Base-by-base conservation (phyloP, 2,329 filamentous ascomycete species). In the Pyrenophora graminea region DNA sequence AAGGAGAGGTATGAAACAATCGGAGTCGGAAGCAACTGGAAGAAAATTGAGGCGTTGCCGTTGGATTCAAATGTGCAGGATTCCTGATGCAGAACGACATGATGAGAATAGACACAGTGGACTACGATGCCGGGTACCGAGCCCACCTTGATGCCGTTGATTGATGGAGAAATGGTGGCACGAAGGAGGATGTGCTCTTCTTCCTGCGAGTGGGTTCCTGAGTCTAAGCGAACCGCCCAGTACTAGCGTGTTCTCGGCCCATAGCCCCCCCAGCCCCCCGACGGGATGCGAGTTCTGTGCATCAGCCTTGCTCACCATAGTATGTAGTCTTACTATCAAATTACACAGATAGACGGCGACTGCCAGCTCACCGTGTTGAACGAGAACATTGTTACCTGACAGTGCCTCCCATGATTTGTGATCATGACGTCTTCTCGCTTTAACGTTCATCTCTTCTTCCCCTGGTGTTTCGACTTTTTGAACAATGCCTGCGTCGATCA, bases 401-500 rank as follows among this genome's bases (percentile, higher is more conserved):
- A 13, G 34, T 13, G 18, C 7, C n/a, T 12, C 17, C n/a, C 45
- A 36, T 15, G 43, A 10, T 19, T n/a, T 23, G n/a, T 6, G 25
- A 3, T 33, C 21, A 40, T 41, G 38, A 47, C 27, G 38, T 42
- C 10, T 31, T 10, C 19, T 13, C 21, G 34, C 17, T 21, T 17
- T n/a, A 19, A 31, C 7, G 18, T 39, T 33, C 23, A 36, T 42
- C 23, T 42, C 42, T 34, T 23, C 15, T 18, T 51, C 41, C 54
- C 53, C 32, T 51, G 46, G 47, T 45, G 56, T 60, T 58, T 60
- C 61, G 49, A 44, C 31, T 51, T 36, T 36, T 15, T 10, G 12
- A 38, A 38, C n/a, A 21, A 58, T 59, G 51, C 61, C 51, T 60
- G 59, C 45, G 56, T 58, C 53, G 56, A 63, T 62, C 58, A 46